Evolutionary conservation across 1,284 basidiomycete genomes (phyloP).

Genomic region (Veloporphyrellus conicus): DNA sequence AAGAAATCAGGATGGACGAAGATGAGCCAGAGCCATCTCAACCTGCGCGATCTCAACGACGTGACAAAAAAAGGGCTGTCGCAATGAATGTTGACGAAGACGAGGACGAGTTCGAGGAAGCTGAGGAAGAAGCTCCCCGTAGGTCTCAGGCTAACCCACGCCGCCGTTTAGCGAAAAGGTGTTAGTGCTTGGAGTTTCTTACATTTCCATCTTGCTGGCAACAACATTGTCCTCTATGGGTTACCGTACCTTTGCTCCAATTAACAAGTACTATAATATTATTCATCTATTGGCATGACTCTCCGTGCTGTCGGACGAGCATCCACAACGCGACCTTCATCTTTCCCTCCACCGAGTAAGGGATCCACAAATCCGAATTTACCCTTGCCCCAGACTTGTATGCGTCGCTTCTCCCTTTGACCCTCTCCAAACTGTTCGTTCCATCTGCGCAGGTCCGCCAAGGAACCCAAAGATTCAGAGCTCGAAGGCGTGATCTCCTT

Average conservation of each 20-base stretch:
- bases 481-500: conserved; percentile 84
- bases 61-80: conserved; percentile 32
- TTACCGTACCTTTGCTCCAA: conserved; percentile 12
- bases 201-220: neutral
- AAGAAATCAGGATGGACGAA: conserved; percentile 36
- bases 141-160: conserved; percentile 23
- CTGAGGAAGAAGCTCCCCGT: conserved; percentile 23
- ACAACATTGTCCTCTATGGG: conserved; percentile 8
- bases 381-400: conserved; percentile 71
- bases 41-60: conserved; percentile 27
- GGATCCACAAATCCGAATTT: conserved; percentile 66
- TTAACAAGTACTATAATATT: conserved; percentile 20
- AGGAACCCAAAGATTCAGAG: conserved; percentile 74
- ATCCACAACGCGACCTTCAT: conserved; percentile 44
- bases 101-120: conserved; percentile 36
- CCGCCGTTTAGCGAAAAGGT: conserved; percentile 26
- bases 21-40: conserved; percentile 30
- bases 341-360: conserved; percentile 29
- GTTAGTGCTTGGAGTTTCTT: conserved; percentile 16
- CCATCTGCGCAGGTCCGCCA: conserved; percentile 83
- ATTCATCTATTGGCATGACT: conserved; percentile 25
- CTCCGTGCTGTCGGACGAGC: conserved; percentile 18
- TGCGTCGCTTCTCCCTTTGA: conserved; percentile 52
- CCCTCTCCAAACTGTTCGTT: conserved; percentile 90
- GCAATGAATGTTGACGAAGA: conserved; percentile 36